Evolutionary conservation across 2,329 filamentous ascomycete species (phyloP).

Genomic region (Diaporthe capsici): DNA sequence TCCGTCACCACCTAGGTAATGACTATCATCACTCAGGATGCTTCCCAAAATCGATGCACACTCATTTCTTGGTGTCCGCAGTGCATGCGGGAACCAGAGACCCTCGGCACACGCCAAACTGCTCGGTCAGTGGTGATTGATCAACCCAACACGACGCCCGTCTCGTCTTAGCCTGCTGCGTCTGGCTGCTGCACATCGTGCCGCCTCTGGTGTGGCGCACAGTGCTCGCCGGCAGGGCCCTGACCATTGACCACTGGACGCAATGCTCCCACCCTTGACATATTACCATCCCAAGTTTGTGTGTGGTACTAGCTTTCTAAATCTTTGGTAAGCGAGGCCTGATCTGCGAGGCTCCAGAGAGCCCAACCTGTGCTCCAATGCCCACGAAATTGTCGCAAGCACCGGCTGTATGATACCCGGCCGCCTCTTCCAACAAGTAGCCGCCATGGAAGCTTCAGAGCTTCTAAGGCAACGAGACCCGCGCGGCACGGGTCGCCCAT

Average conservation of each 20-base stretch:
- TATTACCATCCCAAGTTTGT: slow-evolving; percentile 14
- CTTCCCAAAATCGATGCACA: background rate
- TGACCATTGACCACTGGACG: slow-evolving; percentile 4
- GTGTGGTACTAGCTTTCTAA: slow-evolving; percentile 28
- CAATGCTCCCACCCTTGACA: slow-evolving; percentile 26
- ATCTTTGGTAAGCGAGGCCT: slow-evolving; percentile 32
- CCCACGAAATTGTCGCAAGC: background rate
- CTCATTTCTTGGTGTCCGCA: background rate
- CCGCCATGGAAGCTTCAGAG: background rate
- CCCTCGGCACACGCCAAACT: slow-evolving; percentile 25
- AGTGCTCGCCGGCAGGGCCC: slow-evolving; percentile 30
- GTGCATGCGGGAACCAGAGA: slow-evolving; percentile 35
- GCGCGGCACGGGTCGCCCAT: slow-evolving; percentile 16
- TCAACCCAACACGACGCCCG: slow-evolving; percentile 34
- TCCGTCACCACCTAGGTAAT: background rate
- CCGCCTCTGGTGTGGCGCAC: slow-evolving; percentile 31
- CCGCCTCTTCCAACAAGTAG: slow-evolving; percentile 5
- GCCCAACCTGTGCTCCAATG: background rate
- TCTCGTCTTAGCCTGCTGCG: slow-evolving; percentile 35
- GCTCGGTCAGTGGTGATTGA: slow-evolving; percentile 34
- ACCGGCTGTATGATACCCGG: background rate
- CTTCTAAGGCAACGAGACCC: background rate
- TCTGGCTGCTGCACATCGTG: slow-evolving; percentile 35
- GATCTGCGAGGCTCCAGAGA: slow-evolving; percentile 12
- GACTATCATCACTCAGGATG: background rate